phyloP scores from a whole-genome alignment of 2,329 filamentous ascomycete genomes.

The Beauveria varroae region DNA sequence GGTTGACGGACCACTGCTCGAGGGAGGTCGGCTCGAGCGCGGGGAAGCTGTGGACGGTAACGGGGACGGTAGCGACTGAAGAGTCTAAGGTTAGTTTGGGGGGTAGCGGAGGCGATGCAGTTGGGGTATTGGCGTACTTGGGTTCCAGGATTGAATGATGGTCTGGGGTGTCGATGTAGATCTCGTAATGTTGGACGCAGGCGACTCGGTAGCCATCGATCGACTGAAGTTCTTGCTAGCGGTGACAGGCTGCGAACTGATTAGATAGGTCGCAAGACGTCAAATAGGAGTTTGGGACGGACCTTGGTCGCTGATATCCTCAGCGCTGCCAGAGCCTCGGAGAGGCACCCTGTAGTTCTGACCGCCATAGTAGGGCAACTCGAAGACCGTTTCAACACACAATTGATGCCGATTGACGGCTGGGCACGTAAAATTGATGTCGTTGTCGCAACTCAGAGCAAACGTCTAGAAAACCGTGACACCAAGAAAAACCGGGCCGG shows the following conservation, averaged over 20 bases:
- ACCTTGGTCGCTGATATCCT: constrained; percentile 36
- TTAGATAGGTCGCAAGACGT: constrained; percentile 24
- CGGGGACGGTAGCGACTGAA: constrained; percentile 57
- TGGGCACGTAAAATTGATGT: neutral
- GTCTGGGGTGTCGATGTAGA: constrained; percentile 24
- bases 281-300: constrained; percentile 12
- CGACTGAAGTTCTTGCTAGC: constrained; percentile 37
- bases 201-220: constrained; percentile 49
- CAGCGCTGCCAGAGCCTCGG: constrained; percentile 45
- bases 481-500: constrained; percentile 19
- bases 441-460: constrained; percentile 1
- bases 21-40: constrained; percentile 75
- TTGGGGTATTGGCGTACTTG: constrained; percentile 29
- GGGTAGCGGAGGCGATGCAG: neutral
- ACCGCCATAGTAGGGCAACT: constrained; percentile 30
- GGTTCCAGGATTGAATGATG: constrained; percentile 36
- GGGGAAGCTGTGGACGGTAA: constrained; percentile 88
- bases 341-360: constrained; percentile 42
- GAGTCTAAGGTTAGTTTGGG: constrained; percentile 2
- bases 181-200: constrained; percentile 30
- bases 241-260: constrained; percentile 24
- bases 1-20: constrained; percentile 69
- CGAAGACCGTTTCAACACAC: neutral
- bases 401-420: neutral
- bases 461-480: constrained; percentile 20